Conservation (phyloP, 441 rosid species). For the Gossypium gossypioides region DNA sequence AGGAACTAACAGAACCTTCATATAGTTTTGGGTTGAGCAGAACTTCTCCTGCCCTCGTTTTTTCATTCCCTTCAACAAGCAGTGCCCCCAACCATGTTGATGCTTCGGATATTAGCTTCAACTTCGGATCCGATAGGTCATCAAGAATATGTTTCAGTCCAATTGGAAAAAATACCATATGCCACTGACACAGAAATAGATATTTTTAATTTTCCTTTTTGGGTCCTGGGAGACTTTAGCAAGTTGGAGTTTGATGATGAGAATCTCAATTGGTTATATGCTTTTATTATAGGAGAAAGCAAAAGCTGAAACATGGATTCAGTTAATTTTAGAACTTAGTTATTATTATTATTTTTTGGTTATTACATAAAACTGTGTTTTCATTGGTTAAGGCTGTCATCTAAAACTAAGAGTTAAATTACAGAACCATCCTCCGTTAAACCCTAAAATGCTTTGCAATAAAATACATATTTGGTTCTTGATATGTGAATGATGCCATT, state of each 20-base stretch:
- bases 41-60: constrained; percentile 37
- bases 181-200: constrained; percentile 27
- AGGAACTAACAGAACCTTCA: constrained; percentile 37
- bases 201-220: background rate
- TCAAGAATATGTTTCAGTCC: constrained; percentile 52
- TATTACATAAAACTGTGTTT: background rate
- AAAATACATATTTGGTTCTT: background rate
- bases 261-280: background rate
- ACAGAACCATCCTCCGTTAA: background rate
- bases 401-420: background rate
- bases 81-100: constrained; percentile 24
- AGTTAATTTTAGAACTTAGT: background rate
- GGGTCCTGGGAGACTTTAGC: background rate
- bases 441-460: background rate
- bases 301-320: background rate
- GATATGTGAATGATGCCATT: background rate
- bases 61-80: constrained; percentile 65
- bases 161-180: constrained; percentile 39
- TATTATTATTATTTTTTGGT: background rate
- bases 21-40: constrained; percentile 44
- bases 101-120: constrained; percentile 43
- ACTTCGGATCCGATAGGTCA: constrained; percentile 50
- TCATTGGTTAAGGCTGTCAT: background rate
- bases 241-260: background rate
- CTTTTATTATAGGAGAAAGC: background rate